phyloP scores from a whole-genome alignment of 306 rosid genomes.

The Medicago truncatula region MtrunA17r5.0-ANR NC_053045.1:48450501-48451000 shows the following conservation, averaged over 20 bases:
- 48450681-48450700: too few species aligned
- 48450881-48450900: background rate
- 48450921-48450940: background rate
- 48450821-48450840: conserved; percentile 22
- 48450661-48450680: too few species aligned
- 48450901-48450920: background rate
- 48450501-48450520: background rate
- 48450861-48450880: conserved; percentile 2
- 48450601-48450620: too few species aligned
- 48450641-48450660: too few species aligned
- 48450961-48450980: conserved; percentile 15
- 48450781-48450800: too few species aligned
- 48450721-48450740: too few species aligned
- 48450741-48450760: too few species aligned
- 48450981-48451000: background rate
- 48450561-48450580: background rate
- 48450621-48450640: conserved; percentile 34
- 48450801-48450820: too few species aligned
- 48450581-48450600: too few species aligned
- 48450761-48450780: too few species aligned
- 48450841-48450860: conserved; percentile 20
- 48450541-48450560: conserved; percentile 22
- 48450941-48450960: conserved; percentile 14
- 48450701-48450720: too few species aligned
- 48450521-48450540: background rate